A percentile compares a stretch with the other conserved stretches of the same genome.
phyloP scores from a whole-genome alignment of 345 rosid genomes.

The Gossypium bickii region DNA sequence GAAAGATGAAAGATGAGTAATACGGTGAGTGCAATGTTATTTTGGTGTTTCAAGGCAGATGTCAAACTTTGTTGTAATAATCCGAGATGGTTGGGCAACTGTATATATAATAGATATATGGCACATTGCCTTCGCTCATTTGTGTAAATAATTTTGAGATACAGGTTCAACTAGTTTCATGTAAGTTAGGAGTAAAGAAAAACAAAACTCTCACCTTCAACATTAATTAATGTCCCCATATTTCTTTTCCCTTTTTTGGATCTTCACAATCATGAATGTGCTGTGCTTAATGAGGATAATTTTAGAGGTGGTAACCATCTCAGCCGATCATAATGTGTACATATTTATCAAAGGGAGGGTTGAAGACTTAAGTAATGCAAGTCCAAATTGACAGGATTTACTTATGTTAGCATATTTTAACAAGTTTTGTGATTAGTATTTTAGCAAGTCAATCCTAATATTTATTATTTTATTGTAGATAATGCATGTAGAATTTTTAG shows the following conservation, averaged over 20 bases:
- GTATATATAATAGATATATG: conserved; percentile 13
- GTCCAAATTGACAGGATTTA: too few relatives aligned
- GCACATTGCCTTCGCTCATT: conserved; percentile 1
- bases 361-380: too few relatives aligned
- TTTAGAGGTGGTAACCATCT: background rate
- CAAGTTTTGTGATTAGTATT: too few relatives aligned
- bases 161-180: background rate
- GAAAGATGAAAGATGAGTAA: conserved; percentile 21
- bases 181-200: background rate
- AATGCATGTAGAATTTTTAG: too few relatives aligned
- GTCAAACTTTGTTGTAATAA: conserved; percentile 21
- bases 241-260: background rate
- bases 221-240: background rate
- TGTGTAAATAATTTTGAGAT: conserved; percentile 6
- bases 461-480: too few relatives aligned
- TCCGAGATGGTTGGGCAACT: background rate
- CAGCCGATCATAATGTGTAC: too few relatives aligned
- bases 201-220: background rate
- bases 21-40: background rate
- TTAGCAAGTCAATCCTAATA: too few relatives aligned
- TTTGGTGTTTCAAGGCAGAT: background rate
- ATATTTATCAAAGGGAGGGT: too few relatives aligned
- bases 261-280: background rate
- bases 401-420: too few relatives aligned
- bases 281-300: background rate